Evolutionary conservation across 2,329 filamentous ascomycete species (phyloP), one percentile per base, ranked within the genome.

Genomic region (Lizonia empirigonia): DNA sequence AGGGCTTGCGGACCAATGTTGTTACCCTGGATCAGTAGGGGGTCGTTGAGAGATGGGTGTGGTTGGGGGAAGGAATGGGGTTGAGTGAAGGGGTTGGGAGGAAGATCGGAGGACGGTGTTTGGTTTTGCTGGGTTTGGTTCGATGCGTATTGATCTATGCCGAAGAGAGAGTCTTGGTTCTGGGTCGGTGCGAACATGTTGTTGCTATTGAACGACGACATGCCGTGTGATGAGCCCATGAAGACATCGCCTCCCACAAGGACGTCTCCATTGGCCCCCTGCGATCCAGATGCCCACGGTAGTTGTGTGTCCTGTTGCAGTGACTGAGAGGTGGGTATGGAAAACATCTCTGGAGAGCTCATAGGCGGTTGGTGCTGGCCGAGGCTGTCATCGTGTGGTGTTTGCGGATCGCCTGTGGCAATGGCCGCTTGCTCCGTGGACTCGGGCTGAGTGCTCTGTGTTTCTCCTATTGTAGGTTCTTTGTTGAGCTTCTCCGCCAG

Each of bases 401-500:
- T 35, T 16, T 52, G 44, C 9, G 44, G 32, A 7, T 41, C 30
- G 39, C 41, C 7, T 19, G 33, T 23, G 35, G 30, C 13, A 42
- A 42, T 36, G 16, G 24, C 4, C 20, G 48, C 41, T 3, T 44
- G 42, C 19, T 55, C 30, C 12, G 44, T 46, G 12, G 50, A 12
- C 10, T 50, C 46, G 6, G 52, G 34, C 12, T 50, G 54, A 22
- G 54, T 19, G 7, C 35, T 15, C 19, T 57, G 51, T 16, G 60
- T 37, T 7, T 55, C 50, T 30, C 44, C 40, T 7, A 38, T 44
- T 5, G 46, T 18, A 7, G 56, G 46, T 27, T 70, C 68, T 44
- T 65, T 71, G 58, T 71, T 72, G 38, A 70, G 53, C 44, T 69
- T 71, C 58, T 76, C 64, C 39, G 70, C 62, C 60, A 71, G 58